Conservation (phyloP, 179 eudicot genomes). For the Silene coronaria region DNA sequence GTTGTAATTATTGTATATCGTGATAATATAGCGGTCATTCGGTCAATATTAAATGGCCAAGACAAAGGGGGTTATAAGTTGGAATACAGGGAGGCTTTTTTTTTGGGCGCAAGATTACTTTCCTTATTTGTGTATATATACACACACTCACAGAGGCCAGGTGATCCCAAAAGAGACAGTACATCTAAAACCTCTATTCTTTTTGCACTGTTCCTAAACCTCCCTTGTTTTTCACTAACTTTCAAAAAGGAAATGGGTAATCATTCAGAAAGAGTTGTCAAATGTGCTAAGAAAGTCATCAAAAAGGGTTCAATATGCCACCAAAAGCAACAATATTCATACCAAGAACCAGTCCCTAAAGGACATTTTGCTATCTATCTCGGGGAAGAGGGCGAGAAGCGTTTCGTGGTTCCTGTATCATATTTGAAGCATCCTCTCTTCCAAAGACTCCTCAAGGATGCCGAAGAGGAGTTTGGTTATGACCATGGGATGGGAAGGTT, state of each 20-base stretch:
- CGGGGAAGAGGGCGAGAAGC: slow-evolving; percentile 31
- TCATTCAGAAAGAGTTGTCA: slow-evolving; percentile 18
- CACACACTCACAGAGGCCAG: slow-evolving; percentile 8
- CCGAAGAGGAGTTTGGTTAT: slow-evolving; percentile 44
- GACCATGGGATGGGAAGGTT: slow-evolving; percentile 40
- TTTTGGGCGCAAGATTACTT: neutral
- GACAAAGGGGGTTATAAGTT: neutral
- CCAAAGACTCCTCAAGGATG: slow-evolving; percentile 31
- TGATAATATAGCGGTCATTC: neutral
- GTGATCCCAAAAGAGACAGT: slow-evolving; percentile 5
- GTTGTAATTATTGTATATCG: neutral
- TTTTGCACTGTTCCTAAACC: slow-evolving; percentile 11
- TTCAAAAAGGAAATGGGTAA: slow-evolving; percentile 14
- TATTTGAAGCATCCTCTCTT: slow-evolving; percentile 40
- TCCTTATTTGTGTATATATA: slow-evolving; percentile 5
- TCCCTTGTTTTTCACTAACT: slow-evolving; percentile 5
- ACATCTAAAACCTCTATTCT: slow-evolving; percentile 11
- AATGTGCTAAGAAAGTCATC: slow-evolving; percentile 22
- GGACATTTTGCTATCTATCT: slow-evolving; percentile 41
- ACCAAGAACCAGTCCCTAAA: slow-evolving; percentile 36
- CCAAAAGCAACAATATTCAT: slow-evolving; percentile 15
- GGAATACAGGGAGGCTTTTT: neutral
- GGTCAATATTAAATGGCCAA: neutral
- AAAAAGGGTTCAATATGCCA: slow-evolving; percentile 15
- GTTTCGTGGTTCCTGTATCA: slow-evolving; percentile 39